Percentiles rank a stretch among this genome's conserved stretches.
Conservation (phyloP, 805 yeast species). For the Komagataella kurtzmanii region DNA sequence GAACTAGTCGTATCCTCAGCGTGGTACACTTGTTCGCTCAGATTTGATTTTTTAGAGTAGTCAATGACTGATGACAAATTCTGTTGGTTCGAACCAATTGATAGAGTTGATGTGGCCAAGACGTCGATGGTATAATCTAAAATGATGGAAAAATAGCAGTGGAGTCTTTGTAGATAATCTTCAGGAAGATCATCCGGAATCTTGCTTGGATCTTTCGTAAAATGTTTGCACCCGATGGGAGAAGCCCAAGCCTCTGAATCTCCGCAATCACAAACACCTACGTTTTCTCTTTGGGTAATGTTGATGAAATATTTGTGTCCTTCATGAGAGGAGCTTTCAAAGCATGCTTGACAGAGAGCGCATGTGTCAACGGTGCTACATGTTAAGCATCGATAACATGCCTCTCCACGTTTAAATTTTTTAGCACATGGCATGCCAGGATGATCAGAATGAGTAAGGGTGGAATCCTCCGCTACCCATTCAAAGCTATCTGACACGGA, state of each 20-base stretch:
- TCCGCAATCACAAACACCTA: slow-evolving; percentile 85
- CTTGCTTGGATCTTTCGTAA: slow-evolving; percentile 11
- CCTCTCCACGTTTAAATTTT: slow-evolving; percentile 65
- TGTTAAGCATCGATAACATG: slow-evolving; percentile 64
- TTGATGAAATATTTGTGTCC: slow-evolving; percentile 61
- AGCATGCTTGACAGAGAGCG: slow-evolving; percentile 72
- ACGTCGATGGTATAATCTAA: slow-evolving; percentile 55
- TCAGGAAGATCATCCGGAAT: slow-evolving; percentile 30
- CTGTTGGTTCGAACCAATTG: slow-evolving; percentile 11
- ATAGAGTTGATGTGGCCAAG: slow-evolving; percentile 29
- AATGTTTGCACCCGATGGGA: slow-evolving; percentile 34
- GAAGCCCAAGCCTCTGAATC: slow-evolving; percentile 74
- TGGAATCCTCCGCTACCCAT: not conserved
- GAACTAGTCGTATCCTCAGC: slow-evolving; percentile 28
- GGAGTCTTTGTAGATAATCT: slow-evolving; percentile 14
- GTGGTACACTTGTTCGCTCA: slow-evolving; percentile 30
- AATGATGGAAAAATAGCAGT: slow-evolving; percentile 28
- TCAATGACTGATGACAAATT: slow-evolving; percentile 12
- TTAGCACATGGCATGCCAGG: slow-evolving; percentile 61
- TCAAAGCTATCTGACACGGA: not conserved
- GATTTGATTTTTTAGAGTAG: slow-evolving; percentile 11
- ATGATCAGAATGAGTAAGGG: slow-evolving; percentile 23
- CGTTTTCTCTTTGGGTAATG: slow-evolving; percentile 49
- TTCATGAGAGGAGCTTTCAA: slow-evolving; percentile 48
- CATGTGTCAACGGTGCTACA: slow-evolving; percentile 76